phyloP scores from a whole-genome alignment of 2,329 filamentous ascomycete genomes.

The Aurifilum marmelostoma region DNA sequence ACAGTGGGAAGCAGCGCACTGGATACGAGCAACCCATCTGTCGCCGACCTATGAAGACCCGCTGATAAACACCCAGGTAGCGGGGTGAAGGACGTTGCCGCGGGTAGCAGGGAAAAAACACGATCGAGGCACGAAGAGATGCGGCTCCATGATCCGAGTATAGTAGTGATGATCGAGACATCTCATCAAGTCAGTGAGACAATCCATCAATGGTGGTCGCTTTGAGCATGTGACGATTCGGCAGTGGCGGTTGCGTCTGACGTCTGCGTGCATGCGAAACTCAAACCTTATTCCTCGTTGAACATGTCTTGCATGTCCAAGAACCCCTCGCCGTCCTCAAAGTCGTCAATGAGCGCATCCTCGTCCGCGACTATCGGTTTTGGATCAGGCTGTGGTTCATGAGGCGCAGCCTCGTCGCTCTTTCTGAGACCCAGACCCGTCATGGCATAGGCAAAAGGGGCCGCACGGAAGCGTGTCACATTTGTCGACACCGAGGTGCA shows the following conservation, averaged over 20 bases:
- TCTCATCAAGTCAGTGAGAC: not conserved
- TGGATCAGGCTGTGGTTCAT: not conserved
- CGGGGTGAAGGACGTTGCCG: no score
- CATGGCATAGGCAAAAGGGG: slow-evolving; percentile 23
- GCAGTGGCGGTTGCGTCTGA: not conserved
- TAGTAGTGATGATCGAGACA: not conserved
- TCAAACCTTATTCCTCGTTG: not conserved
- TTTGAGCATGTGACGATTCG: not conserved
- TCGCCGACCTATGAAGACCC: not conserved
- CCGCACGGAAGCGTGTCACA: slow-evolving; percentile 19
- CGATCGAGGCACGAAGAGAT: not conserved
- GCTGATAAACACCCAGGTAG: no score
- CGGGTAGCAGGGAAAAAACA: no score
- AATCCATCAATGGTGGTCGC: not conserved
- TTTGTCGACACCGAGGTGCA: slow-evolving; percentile 24
- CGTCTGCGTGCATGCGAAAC: not conserved
- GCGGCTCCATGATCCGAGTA: not conserved
- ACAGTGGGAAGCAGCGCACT: not conserved
- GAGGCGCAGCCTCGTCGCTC: slow-evolving; percentile 2
- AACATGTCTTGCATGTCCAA: not conserved
- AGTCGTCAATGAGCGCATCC: not conserved
- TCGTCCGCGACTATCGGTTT: not conserved
- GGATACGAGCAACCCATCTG: not conserved
- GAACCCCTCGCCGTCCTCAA: not conserved
- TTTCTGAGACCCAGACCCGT: slow-evolving; percentile 20